A percentile compares a stretch with the other conserved stretches of the same genome.
phyloP scores from a whole-genome alignment of 2,329 filamentous ascomycete species.

The Monosporascus sp. region DNA sequence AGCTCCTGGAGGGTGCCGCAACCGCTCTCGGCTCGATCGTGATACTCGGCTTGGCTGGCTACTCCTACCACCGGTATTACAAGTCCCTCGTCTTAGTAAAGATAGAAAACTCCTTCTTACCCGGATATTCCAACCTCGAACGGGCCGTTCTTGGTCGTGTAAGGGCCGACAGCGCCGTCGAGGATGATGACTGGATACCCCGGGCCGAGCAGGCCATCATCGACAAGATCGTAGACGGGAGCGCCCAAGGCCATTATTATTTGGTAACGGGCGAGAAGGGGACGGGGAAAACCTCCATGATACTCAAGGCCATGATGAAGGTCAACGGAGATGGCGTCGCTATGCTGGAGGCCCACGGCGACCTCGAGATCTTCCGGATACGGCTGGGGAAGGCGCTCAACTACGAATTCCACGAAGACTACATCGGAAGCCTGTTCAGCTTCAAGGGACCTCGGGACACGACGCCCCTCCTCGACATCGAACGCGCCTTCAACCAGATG shows the following conservation, averaged over 20 bases:
- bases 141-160: conserved; percentile 44
- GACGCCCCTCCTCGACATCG: conserved; percentile 86
- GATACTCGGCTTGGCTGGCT: conserved; percentile 26
- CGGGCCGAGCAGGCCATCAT: conserved; percentile 76
- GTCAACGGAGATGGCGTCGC: conserved; percentile 81
- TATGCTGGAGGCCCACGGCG: conserved; percentile 93
- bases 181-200: conserved; percentile 65
- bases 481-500: conserved; percentile 92
- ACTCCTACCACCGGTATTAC: conserved; percentile 42
- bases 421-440: conserved; percentile 90
- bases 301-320: conserved; percentile 88
- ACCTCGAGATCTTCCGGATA: conserved; percentile 90
- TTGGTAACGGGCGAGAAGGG: conserved; percentile 91
- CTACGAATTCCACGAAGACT: conserved; percentile 95
- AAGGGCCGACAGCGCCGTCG: conserved; percentile 24
- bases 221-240: conserved; percentile 74
- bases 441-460: conserved; percentile 89
- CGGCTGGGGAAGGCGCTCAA: conserved; percentile 87
- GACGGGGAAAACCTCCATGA: conserved; percentile 91
- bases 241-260: conserved; percentile 75
- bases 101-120: conserved; percentile 67
- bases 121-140: conserved; percentile 61
- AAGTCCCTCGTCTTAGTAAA: conserved; percentile 66
- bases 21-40: conserved; percentile 24
- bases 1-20: conserved; percentile 23